Evolutionary conservation across 192 early-diverging fungal genomes (phyloP).

Genomic region (Coemansia sp.): DNA sequence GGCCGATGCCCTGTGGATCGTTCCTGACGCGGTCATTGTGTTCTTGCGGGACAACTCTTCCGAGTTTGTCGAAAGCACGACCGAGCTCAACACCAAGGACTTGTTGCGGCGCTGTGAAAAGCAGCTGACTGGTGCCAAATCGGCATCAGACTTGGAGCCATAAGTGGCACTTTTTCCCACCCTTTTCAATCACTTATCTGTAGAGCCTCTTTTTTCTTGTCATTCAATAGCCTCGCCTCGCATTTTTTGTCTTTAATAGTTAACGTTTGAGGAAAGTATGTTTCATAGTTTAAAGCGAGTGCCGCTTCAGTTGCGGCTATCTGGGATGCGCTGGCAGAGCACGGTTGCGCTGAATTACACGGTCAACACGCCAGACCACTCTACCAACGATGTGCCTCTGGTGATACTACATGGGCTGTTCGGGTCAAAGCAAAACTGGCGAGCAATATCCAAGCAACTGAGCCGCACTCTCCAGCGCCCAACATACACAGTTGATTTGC

Average conservation of each 20-base stretch:
- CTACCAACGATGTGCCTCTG: conserved; percentile 47
- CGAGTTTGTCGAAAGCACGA: conserved; percentile 39
- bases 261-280: not conserved
- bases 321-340: conserved; percentile 11
- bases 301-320: not conserved
- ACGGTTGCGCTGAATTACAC: conserved; percentile 36
- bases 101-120: conserved; percentile 47
- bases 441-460: conserved; percentile 75
- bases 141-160: conserved; percentile 7
- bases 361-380: conserved; percentile 9
- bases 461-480: conserved; percentile 60
- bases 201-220: conserved; percentile 7
- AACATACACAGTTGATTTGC: conserved; percentile 78
- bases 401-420: conserved; percentile 89
- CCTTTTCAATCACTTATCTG: not conserved
- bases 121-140: conserved; percentile 13
- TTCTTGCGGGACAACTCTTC: conserved; percentile 46
- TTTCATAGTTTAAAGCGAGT: not conserved
- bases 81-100: conserved; percentile 55
- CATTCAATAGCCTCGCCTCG: not conserved
- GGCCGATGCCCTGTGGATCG: conserved; percentile 66
- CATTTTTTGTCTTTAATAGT: too few relatives aligned
- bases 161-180: not conserved
- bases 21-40: conserved; percentile 51
- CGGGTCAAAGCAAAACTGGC: conserved; percentile 94